Conservation (phyloP, 768 basidiomycete genomes). For the Mycena pura region DNA sequence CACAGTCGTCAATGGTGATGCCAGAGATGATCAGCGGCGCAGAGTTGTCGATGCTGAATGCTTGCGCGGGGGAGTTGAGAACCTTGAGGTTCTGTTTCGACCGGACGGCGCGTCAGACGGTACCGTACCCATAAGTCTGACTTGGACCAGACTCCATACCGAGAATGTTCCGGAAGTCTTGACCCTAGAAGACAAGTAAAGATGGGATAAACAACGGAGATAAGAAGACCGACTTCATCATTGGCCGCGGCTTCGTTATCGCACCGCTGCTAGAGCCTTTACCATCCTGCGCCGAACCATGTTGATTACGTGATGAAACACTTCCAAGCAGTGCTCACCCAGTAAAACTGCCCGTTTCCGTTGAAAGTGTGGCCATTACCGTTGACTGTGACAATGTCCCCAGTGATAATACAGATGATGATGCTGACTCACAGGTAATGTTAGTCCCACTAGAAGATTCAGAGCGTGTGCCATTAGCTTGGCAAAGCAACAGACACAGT, state of each 20-base stretch:
- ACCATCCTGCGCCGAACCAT: slow-evolving; percentile 42
- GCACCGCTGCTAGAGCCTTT: slow-evolving; percentile 41
- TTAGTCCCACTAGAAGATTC: not conserved
- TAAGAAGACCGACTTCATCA: slow-evolving; percentile 46
- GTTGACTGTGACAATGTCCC: slow-evolving; percentile 38
- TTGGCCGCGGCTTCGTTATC: slow-evolving; percentile 46
- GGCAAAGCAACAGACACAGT: slow-evolving; percentile 47
- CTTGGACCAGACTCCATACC: slow-evolving; percentile 33
- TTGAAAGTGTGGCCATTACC: slow-evolving; percentile 50
- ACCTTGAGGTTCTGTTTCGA: slow-evolving; percentile 45
- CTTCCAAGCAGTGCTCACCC: slow-evolving; percentile 35
- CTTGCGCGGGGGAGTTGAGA: slow-evolving; percentile 48
- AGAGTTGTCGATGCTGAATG: slow-evolving; percentile 46
- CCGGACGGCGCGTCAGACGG: slow-evolving; percentile 33
- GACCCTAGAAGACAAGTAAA: slow-evolving; percentile 34
- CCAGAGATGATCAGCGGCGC: slow-evolving; percentile 49
- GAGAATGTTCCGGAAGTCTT: slow-evolving; percentile 45
- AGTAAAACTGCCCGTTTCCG: slow-evolving; percentile 52
- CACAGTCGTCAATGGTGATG: slow-evolving; percentile 64
- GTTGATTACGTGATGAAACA: not conserved
- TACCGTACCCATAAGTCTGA: slow-evolving; percentile 30
- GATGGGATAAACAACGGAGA: not conserved
- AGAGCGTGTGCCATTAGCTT: no score
- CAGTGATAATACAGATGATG: not conserved
- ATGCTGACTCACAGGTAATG: not conserved